Conservation (phyloP, 106 monocot species). For the Platanthera guangdongensis region DNA sequence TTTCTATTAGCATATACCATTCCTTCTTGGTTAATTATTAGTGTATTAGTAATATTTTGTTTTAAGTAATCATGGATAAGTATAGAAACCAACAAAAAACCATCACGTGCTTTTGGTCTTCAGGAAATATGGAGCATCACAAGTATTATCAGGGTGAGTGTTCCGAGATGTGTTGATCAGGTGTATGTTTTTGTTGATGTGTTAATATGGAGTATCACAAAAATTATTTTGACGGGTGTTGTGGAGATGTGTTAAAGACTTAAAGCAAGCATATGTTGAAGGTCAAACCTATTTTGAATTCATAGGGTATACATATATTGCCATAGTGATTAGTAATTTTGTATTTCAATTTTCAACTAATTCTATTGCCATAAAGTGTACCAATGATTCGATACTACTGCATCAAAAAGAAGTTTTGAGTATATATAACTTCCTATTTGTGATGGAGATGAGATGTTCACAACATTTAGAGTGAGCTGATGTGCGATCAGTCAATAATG, state of each 20-base stretch:
- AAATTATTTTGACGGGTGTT: background rate
- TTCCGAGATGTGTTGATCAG: background rate
- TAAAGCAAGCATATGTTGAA: background rate
- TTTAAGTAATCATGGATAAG: conserved; percentile 1
- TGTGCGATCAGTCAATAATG: background rate
- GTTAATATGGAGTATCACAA: background rate
- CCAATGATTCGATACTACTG: background rate
- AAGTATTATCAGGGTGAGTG: background rate
- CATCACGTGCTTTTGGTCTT: background rate
- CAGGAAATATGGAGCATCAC: background rate
- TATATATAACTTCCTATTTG: background rate
- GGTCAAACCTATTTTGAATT: background rate
- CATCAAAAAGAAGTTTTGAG: background rate
- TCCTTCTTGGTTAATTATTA: background rate
- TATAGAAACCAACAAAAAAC: background rate
- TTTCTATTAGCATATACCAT: background rate
- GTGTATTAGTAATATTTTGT: background rate
- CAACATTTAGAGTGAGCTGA: background rate
- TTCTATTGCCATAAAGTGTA: background rate
- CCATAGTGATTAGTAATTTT: background rate
- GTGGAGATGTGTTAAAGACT: background rate
- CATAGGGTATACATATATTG: background rate
- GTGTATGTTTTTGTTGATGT: background rate
- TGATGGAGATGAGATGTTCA: background rate
- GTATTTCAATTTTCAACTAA: background rate